Evolutionary conservation across 345 rosid genomes (phyloP).

Genomic region (Eucalyptus erythrocorys): DNA sequence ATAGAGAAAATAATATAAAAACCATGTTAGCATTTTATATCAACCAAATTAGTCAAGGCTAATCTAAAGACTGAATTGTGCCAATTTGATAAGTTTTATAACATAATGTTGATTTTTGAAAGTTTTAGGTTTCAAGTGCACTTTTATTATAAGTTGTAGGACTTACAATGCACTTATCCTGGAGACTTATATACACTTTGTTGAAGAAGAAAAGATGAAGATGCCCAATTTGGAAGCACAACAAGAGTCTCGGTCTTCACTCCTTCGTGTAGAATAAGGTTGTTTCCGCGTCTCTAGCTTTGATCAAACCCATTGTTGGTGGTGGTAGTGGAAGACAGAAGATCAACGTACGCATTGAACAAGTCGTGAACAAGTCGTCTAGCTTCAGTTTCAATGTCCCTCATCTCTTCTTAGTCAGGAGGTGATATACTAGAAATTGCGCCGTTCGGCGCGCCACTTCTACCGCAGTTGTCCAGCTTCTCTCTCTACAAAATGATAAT

Average conservation of each 20-base stretch:
- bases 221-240: not conserved
- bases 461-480: not conserved
- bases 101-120: no score
- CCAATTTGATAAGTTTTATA: no score
- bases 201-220: not conserved
- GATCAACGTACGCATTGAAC: not conserved
- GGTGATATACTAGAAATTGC: not conserved
- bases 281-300: not conserved
- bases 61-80: no score
- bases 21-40: no score
- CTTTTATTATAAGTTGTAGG: no score
- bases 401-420: not conserved
- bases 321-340: not conserved
- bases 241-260: not conserved
- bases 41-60: no score
- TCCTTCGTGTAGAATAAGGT: not conserved
- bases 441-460: not conserved
- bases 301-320: not conserved
- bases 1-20: no score
- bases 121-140: no score
- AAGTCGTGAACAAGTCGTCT: not conserved
- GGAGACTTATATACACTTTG: not conserved
- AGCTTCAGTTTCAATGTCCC: not conserved
- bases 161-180: fast-evolving
- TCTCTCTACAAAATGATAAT: not conserved